Evolutionary conservation across 176 grass and related monocot genomes (phyloP).

Genomic region (Juncus inflexus): DNA sequence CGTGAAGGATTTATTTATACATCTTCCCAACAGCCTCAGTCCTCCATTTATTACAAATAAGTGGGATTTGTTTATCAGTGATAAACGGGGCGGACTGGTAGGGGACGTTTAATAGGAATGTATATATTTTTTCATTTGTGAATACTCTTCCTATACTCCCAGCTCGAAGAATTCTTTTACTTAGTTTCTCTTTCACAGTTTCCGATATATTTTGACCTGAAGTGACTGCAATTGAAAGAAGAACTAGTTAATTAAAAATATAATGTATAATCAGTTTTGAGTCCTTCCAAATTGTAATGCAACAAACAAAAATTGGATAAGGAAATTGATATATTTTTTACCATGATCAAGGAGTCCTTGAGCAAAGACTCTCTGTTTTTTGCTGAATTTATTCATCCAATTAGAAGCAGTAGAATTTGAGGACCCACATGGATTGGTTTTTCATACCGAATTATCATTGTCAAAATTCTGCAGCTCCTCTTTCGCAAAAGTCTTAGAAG

Average conservation of each 20-base stretch:
- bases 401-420: neutral
- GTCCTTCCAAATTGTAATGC: no score
- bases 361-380: neutral
- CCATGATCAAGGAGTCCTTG: conserved; percentile 1
- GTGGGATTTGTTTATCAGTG: no score
- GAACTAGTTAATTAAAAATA: neutral
- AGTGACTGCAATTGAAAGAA: conserved; percentile 19
- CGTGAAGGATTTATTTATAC: no score
- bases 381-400: neutral
- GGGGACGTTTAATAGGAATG: no score
- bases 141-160: conserved; percentile 76
- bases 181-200: conserved; percentile 75
- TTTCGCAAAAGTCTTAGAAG: conserved; percentile 52
- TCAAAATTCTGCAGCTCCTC: conserved; percentile 32
- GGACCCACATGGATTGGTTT: conserved; percentile 1
- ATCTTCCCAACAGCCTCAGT: no score
- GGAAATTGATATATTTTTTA: no score
- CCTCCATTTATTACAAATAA: no score
- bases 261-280: neutral
- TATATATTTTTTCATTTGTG: no score
- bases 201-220: conserved; percentile 47
- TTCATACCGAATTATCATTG: conserved; percentile 28
- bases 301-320: no score
- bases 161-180: conserved; percentile 51
- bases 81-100: no score